Percentiles rank a stretch among this genome's conserved stretches.
These are phyloP conservation scores for Populus davidiana DNA, from an alignment of 345 rosid genomes.

Conservation along the genomic window DNA sequence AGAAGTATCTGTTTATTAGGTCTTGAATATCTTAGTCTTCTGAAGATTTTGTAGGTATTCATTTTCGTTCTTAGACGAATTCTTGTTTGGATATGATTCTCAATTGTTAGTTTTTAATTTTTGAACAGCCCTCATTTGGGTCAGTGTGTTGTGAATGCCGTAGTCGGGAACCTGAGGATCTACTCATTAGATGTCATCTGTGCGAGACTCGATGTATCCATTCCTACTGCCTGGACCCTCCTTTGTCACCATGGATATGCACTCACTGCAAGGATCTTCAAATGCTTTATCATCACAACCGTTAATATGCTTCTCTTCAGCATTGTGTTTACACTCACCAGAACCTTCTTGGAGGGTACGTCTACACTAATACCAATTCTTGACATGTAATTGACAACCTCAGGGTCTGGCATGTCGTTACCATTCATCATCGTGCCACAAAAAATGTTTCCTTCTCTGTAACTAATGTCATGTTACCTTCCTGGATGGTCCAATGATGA, in stretches of 20 bases:
- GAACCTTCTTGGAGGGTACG: no score
- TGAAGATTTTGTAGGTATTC: background rate
- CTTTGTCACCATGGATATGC: slow-evolving; percentile 79
- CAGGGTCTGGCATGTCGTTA: no score
- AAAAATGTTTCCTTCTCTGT: no score
- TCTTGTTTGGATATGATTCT: background rate
- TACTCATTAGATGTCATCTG: slow-evolving; percentile 59
- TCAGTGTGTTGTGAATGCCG: slow-evolving; percentile 58
- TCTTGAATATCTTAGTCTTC: background rate
- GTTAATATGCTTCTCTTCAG: slow-evolving; percentile 7
- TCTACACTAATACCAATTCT: no score
- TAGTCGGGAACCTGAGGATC: slow-evolving; percentile 70
- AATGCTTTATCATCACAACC: slow-evolving; percentile 40
- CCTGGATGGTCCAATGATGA: no score
- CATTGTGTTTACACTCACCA: no score
- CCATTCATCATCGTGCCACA: no score
- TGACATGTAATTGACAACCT: no score
- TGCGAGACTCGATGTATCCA: slow-evolving; percentile 66
- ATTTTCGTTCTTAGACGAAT: background rate
- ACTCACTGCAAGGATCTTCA: slow-evolving; percentile 72
- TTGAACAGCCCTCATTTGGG: slow-evolving; percentile 41
- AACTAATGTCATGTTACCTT: no score
- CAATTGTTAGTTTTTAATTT: background rate
- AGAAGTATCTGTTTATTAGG: background rate
- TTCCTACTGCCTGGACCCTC: slow-evolving; percentile 82